These are phyloP conservation scores for Allomyces javanicus DNA, from an alignment of 192 early-diverging fungal genomes.

Conservation along the genomic window DNA sequence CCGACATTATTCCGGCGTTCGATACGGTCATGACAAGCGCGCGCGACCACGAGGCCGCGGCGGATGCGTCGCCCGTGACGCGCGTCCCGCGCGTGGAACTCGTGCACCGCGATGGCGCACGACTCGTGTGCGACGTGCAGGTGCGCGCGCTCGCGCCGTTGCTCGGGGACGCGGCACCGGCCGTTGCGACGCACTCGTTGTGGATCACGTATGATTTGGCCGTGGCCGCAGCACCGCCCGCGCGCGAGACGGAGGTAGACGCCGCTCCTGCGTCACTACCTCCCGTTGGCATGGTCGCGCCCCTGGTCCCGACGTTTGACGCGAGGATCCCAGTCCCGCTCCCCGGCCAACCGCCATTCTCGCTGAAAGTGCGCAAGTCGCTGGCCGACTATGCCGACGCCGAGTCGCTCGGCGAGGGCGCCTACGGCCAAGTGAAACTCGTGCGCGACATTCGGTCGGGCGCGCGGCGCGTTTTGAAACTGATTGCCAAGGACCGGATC, in stretches of 20 bases:
- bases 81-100: too few species aligned
- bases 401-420: conserved; percentile 42
- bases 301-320: conserved; percentile 6
- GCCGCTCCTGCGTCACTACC: conserved; percentile 4
- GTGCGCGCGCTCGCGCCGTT: conserved; percentile 27
- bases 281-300: conserved; percentile 6
- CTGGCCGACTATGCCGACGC: conserved; percentile 43
- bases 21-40: too few species aligned
- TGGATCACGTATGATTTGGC: conserved; percentile 38
- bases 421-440: conserved; percentile 48
- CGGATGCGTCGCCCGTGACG: too few species aligned
- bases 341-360: conserved; percentile 13
- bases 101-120: conserved; percentile 37
- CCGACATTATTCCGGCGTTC: too few species aligned
- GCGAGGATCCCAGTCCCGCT: background rate
- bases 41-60: too few species aligned
- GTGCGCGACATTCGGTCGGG: conserved; percentile 17
- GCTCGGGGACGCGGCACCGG: conserved; percentile 3
- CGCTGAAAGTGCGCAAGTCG: conserved; percentile 14
- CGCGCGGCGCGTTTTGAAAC: conserved; percentile 44
- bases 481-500: conserved; percentile 46
- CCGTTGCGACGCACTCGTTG: conserved; percentile 25
- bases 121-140: conserved; percentile 35
- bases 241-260: conserved; percentile 8
- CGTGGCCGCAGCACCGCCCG: background rate